A percentile compares a stretch with the other conserved stretches of the same genome.
phyloP scores from a whole-genome alignment of 2,329 filamentous ascomycete species.

The Amauroascus verrucosus region DNA sequence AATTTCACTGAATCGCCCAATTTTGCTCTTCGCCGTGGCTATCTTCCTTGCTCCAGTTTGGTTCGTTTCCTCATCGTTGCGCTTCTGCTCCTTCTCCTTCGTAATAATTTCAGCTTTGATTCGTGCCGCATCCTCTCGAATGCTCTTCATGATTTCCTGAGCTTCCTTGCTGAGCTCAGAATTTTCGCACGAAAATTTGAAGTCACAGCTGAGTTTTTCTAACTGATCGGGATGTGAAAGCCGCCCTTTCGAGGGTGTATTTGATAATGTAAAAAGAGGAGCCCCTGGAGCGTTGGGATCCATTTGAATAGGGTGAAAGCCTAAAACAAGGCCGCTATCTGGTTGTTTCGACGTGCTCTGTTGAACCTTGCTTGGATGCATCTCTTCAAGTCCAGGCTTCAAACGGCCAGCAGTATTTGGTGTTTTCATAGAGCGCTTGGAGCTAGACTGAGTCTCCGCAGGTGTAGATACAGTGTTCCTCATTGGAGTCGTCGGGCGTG shows the following conservation, averaged over 20 bases:
- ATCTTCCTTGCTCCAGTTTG: constrained; percentile 54
- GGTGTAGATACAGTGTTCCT: constrained; percentile 27
- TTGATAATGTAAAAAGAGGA: constrained; percentile 20
- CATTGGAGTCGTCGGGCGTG: constrained; percentile 17
- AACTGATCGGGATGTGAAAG: constrained; percentile 28
- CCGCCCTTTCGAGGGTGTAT: constrained; percentile 37
- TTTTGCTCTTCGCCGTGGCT: constrained; percentile 67
- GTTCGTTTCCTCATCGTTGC: constrained; percentile 38
- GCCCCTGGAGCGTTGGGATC: constrained; percentile 21
- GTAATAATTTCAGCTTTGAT: constrained; percentile 60
- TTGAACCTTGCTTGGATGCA: constrained; percentile 82
- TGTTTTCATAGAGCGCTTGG: constrained; percentile 40
- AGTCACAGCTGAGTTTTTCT: constrained; percentile 38
- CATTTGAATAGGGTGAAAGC: constrained; percentile 63
- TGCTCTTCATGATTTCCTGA: constrained; percentile 51
- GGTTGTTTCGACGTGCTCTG: constrained; percentile 62
- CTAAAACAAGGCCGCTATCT: constrained; percentile 70
- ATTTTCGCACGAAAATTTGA: constrained; percentile 37
- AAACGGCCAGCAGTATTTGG: constrained; percentile 56
- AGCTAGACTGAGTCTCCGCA: constrained; percentile 20
- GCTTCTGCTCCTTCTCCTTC: constrained; percentile 47
- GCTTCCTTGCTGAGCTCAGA: constrained; percentile 41
- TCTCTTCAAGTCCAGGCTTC: constrained; percentile 66
- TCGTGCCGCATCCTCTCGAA: constrained; percentile 60
- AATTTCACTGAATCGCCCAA: constrained; percentile 67